Conservation (phyloP, 2,329 filamentous ascomycete species). For the Colletotrichum sojae region DNA sequence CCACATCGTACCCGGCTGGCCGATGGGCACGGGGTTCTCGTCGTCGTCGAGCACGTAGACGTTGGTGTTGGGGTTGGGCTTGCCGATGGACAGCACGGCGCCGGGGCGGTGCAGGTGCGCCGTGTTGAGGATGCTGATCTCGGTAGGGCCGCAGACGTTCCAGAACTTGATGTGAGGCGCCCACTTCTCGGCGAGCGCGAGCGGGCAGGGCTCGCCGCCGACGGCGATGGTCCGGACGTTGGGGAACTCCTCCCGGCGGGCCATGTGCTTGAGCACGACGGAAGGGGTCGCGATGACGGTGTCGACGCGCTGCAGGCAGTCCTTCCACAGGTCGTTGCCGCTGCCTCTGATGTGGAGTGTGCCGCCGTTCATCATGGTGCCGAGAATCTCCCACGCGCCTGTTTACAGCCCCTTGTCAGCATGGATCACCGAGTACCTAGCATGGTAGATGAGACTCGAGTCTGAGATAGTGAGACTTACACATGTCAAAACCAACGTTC, state of each 20-base stretch:
- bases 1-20: conserved; percentile 68
- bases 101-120: conserved; percentile 49
- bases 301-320: conserved; percentile 41
- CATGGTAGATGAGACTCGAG: neutral
- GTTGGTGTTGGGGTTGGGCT: conserved; percentile 69
- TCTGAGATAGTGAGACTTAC: conserved; percentile 53
- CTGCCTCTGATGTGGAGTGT: conserved; percentile 43
- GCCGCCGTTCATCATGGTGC: conserved; percentile 44
- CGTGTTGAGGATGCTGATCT: conserved; percentile 73
- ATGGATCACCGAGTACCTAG: neutral
- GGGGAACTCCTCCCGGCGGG: conserved; percentile 37
- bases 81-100: conserved; percentile 65
- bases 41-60: conserved; percentile 67
- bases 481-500: conserved; percentile 74
- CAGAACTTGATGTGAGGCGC: conserved; percentile 62
- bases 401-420: conserved; percentile 12
- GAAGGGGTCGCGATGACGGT: conserved; percentile 42
- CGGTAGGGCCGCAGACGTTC: conserved; percentile 73
- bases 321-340: conserved; percentile 40
- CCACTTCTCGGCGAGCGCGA: conserved; percentile 68
- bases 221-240: conserved; percentile 41
- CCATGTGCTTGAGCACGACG: conserved; percentile 42
- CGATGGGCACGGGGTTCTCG: conserved; percentile 59
- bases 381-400: conserved; percentile 74
- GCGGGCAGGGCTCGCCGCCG: conserved; percentile 41